These are phyloP conservation scores for Barbatosphaeria neglecta DNA, from an alignment of 495 filamentous ascomycete species.

Conservation along the genomic window DNA sequence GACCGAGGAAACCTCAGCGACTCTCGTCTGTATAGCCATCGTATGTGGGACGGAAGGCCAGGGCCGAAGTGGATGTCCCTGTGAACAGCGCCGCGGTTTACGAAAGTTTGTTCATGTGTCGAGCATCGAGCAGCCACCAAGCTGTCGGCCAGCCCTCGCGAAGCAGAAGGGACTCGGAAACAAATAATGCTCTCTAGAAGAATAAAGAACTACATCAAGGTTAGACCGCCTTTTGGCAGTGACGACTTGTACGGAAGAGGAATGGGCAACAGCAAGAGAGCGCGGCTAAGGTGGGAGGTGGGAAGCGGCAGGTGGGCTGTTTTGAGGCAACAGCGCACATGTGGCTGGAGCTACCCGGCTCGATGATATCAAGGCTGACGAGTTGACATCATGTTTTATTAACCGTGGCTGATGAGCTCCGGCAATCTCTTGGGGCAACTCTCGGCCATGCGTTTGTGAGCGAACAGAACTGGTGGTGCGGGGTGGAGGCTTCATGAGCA, in stretches of 20 bases:
- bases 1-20: slow-evolving; percentile 36
- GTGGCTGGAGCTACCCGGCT: slow-evolving; percentile 13
- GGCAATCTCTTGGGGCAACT: neutral
- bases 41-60: slow-evolving; percentile 3
- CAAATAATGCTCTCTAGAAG: neutral
- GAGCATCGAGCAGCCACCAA: no score
- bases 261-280: neutral
- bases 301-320: slow-evolving; percentile 1
- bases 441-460: no score
- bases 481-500: no score
- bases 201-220: slow-evolving; percentile 1
- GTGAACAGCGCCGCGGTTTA: no score
- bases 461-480: no score
- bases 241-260: neutral
- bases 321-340: slow-evolving; percentile 6
- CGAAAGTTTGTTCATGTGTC: neutral
- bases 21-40: slow-evolving; percentile 12
- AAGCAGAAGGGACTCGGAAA: no score
- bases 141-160: no score
- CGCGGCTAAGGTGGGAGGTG: slow-evolving; percentile 1
- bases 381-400: neutral
- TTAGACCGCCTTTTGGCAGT: no score
- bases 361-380: neutral
- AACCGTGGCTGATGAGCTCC: neutral
- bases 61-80: no score